phyloP scores from a whole-genome alignment of 2,329 filamentous ascomycete species.

The Fusarium secorum region DNA sequence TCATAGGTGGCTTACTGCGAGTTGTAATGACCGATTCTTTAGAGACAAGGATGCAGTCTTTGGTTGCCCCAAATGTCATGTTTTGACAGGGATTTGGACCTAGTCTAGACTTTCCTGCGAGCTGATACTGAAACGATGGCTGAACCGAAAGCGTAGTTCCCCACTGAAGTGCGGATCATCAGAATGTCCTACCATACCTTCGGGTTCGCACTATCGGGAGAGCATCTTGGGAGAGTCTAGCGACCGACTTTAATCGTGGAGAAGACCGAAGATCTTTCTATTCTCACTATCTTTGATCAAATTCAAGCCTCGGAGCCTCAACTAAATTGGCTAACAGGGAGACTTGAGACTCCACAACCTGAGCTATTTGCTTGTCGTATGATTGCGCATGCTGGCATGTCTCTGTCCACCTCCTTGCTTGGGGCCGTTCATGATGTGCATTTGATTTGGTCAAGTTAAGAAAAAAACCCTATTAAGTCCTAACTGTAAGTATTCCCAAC shows the following conservation, averaged over 20 bases:
- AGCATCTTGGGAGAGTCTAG: constrained; percentile 21
- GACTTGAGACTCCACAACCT: not conserved
- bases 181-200: constrained; percentile 27
- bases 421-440: not conserved
- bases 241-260: not conserved
- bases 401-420: constrained; percentile 1
- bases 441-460: not conserved
- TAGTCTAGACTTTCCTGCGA: constrained; percentile 18
- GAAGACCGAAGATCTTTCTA: constrained; percentile 12
- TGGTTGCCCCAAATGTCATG: not conserved
- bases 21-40: constrained; percentile 5
- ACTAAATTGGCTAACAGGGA: not conserved
- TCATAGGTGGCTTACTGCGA: not conserved
- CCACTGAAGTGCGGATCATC: constrained; percentile 11
- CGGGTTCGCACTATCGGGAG: constrained; percentile 25
- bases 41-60: constrained; percentile 11
- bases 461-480: not conserved
- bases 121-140: constrained; percentile 40
- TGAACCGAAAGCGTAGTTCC: constrained; percentile 18
- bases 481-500: constrained; percentile 7
- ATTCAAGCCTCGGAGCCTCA: not conserved
- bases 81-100: constrained; percentile 20
- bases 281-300: not conserved
- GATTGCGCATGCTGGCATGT: constrained; percentile 5
- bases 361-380: constrained; percentile 14